phyloP scores from a whole-genome alignment of 2,329 filamentous ascomycete genomes.

The Torrubiellomyces zombiae region DNA sequence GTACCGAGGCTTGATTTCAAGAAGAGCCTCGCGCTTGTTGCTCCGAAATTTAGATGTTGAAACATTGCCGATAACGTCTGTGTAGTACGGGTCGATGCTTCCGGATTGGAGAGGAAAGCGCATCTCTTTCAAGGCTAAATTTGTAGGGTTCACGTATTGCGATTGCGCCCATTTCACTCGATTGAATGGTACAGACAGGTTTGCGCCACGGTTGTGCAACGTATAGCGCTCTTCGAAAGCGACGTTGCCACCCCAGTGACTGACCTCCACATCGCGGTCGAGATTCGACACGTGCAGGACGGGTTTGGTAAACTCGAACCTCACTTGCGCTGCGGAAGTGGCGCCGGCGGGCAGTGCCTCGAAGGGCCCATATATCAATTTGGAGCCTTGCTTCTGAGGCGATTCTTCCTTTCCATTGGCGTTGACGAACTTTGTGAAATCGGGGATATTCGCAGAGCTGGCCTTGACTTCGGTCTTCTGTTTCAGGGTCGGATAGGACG shows the following conservation, averaged over 20 bases:
- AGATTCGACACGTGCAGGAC: conserved; percentile 62
- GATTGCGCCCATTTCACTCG: conserved; percentile 59
- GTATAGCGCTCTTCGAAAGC: conserved; percentile 91
- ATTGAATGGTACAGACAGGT: conserved; percentile 55
- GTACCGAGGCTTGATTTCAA: conserved; percentile 87
- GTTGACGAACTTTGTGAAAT: conserved; percentile 62
- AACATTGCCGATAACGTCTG: conserved; percentile 91
- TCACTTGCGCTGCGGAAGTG: conserved; percentile 53
- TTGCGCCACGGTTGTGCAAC: conserved; percentile 72
- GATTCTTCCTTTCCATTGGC: conserved; percentile 42
- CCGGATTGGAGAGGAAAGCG: conserved; percentile 65
- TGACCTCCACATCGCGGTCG: conserved; percentile 86
- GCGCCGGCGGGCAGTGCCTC: conserved; percentile 66
- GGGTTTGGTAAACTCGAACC: conserved; percentile 92
- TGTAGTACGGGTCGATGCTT: conserved; percentile 81
- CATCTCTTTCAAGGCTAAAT: conserved; percentile 65
- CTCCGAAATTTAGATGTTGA: conserved; percentile 80
- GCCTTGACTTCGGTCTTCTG: conserved; percentile 98
- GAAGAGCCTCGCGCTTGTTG: conserved; percentile 58
- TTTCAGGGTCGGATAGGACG: conserved; percentile 71
- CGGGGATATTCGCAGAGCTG: conserved; percentile 57
- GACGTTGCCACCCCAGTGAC: conserved; percentile 94
- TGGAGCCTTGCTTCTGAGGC: conserved; percentile 69
- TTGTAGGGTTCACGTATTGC: conserved; percentile 61
- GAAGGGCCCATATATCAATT: conserved; percentile 83